phyloP scores from a whole-genome alignment of 148 eudicot genomes.

The Silene conica region DNA sequence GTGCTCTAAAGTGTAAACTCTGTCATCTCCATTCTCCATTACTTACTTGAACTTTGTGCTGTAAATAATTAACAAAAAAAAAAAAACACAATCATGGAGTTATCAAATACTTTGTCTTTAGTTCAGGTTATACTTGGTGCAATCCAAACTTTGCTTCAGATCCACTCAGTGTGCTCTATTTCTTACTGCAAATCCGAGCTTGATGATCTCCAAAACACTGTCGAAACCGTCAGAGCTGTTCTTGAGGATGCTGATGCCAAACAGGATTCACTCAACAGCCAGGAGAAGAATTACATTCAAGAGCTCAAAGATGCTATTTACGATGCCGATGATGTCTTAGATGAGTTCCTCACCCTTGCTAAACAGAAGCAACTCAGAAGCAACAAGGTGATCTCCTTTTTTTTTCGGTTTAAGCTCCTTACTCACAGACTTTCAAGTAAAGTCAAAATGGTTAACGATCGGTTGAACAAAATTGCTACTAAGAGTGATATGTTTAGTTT shows the following conservation, averaged over 20 bases:
- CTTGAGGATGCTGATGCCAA: constrained; percentile 16
- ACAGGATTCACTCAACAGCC: background rate
- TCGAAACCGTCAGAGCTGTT: constrained; percentile 22
- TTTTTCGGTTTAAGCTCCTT: too few species aligned
- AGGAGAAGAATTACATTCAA: constrained; percentile 11
- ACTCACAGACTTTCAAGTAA: too few species aligned
- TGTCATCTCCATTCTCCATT: too few species aligned
- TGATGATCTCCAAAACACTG: constrained; percentile 11
- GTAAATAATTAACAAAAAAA: too few species aligned
- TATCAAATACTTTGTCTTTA: background rate
- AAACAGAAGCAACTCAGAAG: too few species aligned
- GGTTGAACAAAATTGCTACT: constrained; percentile 6
- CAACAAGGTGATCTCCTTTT: too few species aligned
- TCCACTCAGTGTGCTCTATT: constrained; percentile 16
- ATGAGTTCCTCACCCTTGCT: constrained; percentile 15
- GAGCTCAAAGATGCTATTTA: constrained; percentile 22
- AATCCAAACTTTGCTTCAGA: constrained; percentile 2
- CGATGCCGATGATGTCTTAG: constrained; percentile 26
- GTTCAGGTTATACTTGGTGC: constrained; percentile 6
- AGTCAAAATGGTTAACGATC: too few species aligned
- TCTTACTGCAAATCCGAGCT: constrained; percentile 26
- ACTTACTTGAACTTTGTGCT: too few species aligned
- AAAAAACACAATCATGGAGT: constrained; percentile 3
- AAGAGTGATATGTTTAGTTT: constrained; percentile 15
- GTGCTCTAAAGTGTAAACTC: too few species aligned